These are phyloP conservation scores for Cercospora sesami DNA, from an alignment of 2,329 filamentous ascomycete species.

Conservation along the genomic window DNA sequence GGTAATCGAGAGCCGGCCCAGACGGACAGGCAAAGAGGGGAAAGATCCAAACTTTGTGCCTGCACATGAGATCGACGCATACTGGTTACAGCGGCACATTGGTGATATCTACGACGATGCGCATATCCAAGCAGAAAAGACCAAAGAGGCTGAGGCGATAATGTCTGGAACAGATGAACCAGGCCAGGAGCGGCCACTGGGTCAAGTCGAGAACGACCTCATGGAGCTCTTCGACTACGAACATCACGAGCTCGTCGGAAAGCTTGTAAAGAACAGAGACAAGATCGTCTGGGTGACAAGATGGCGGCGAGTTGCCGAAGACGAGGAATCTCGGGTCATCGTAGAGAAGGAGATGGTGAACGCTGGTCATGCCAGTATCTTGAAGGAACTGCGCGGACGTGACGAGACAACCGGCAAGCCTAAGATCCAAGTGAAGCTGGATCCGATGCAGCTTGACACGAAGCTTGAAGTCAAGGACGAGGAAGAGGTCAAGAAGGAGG, in stretches of 20 bases:
- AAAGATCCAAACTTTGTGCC: constrained; percentile 62
- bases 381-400: constrained; percentile 84
- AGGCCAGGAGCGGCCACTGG: constrained; percentile 78
- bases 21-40: constrained; percentile 52
- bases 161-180: constrained; percentile 71
- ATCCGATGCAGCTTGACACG: constrained; percentile 74
- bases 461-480: constrained; percentile 48
- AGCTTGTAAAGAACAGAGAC: constrained; percentile 86
- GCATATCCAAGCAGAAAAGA: constrained; percentile 91
- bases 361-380: constrained; percentile 79
- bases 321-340: constrained; percentile 68
- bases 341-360: constrained; percentile 90
- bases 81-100: constrained; percentile 93
- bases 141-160: constrained; percentile 76
- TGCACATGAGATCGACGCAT: constrained; percentile 91
- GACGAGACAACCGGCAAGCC: constrained; percentile 59
- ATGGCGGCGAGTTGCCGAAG: constrained; percentile 77
- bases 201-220: constrained; percentile 95
- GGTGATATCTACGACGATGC: constrained; percentile 85
- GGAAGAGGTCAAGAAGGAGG: constrained; percentile 64
- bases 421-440: constrained; percentile 75
- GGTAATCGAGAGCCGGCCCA: constrained; percentile 71
- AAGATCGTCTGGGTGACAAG: constrained; percentile 95
- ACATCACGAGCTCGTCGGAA: constrained; percentile 87
- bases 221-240: constrained; percentile 99